phyloP scores from a whole-genome alignment of 768 basidiomycete species.

The Cyclocybe aegerita region DNA sequence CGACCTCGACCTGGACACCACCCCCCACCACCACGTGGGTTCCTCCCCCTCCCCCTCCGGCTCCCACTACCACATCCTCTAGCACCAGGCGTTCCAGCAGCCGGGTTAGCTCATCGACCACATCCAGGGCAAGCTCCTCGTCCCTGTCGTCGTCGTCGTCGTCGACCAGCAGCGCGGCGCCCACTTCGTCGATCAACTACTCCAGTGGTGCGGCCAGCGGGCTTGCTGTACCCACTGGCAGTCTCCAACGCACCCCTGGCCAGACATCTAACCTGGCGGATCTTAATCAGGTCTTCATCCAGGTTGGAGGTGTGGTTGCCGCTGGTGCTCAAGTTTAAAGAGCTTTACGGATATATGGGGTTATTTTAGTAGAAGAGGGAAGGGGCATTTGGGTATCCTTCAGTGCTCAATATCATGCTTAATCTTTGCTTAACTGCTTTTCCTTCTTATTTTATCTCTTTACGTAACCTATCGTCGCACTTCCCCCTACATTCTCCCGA shows the following conservation, averaged over 20 bases:
- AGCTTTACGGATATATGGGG: neutral
- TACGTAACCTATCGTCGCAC: conserved; percentile 5
- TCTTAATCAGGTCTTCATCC: conserved; percentile 35
- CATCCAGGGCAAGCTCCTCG: conserved; percentile 5
- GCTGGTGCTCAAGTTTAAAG: conserved; percentile 23
- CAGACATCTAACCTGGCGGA: conserved; percentile 18
- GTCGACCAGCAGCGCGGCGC: conserved; percentile 19
- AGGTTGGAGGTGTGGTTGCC: conserved; percentile 32
- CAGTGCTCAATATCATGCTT: neutral
- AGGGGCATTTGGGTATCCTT: neutral
- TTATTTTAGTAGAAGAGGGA: neutral
- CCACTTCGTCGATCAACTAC: conserved; percentile 21
- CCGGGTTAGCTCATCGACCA: conserved; percentile 15
- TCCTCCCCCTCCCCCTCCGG: conserved; percentile 2
- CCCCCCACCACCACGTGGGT: conserved; percentile 14
- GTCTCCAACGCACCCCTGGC: conserved; percentile 11
- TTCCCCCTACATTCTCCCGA: conserved; percentile 4
- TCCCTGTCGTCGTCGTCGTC: conserved; percentile 20
- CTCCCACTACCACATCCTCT: conserved; percentile 11
- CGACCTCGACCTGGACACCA: conserved; percentile 12
- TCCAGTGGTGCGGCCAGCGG: conserved; percentile 27
- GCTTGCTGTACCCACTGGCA: conserved; percentile 31
- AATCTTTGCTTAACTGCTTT: neutral
- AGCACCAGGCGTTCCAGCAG: conserved; percentile 25
- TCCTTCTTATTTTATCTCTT: conserved; percentile 4